Evolutionary conservation across 345 rosid genomes (phyloP), one percentile per base, ranked within the genome.

Genomic region (Moringa oleifera): DNA sequence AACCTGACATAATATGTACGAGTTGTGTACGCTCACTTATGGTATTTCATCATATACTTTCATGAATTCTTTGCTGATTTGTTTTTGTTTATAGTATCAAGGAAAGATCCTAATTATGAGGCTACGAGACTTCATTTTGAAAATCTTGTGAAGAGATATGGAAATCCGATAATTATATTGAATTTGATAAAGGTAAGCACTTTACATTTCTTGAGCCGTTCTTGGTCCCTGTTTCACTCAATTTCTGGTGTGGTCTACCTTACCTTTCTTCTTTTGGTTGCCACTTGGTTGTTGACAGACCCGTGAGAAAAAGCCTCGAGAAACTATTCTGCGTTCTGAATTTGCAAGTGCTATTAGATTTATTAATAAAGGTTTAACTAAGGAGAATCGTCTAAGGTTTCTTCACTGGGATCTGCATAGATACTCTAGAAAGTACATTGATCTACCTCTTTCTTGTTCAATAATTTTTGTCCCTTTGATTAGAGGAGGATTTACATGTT

Each of bases 61-160:
- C 47, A 41, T 59, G 41, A 55, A 55, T 55, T 41, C 53, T 50
- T 68, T 53, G 24, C 71, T 77, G 63, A 80, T 76, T 58, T 60
- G 22, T 63, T 37, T 51, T 57, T 63, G 54, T 72, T 51, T 68
- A 22, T 86, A 90, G 97, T 90, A 71, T 94, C 96, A 59, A 85
- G 70, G 68, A 86, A 79, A 77, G 97, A 94, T 68, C 76, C 80
- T 31, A 70, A 63, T 65, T 94, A 82, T 18, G 87, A 85, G 79
- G 99, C 99, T 20, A 88, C 99, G 28, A 81, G 66, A 68, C 95
- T 90, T 69, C 99, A 94, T 74, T 90, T 94, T 72, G 92, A 90
- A 66, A 90, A 90, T 78, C 91, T 94, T 60, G 86, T 66, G 18
- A 84, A 57, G 78, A 83, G 99, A 88, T 94, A 94, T 77, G 99